Percentiles rank a stretch among this genome's conserved stretches.
These are phyloP conservation scores for Pseudohyphozyma bogoriensis DNA, from an alignment of 768 basidiomycete genomes.

Conservation along the genomic window DNA sequence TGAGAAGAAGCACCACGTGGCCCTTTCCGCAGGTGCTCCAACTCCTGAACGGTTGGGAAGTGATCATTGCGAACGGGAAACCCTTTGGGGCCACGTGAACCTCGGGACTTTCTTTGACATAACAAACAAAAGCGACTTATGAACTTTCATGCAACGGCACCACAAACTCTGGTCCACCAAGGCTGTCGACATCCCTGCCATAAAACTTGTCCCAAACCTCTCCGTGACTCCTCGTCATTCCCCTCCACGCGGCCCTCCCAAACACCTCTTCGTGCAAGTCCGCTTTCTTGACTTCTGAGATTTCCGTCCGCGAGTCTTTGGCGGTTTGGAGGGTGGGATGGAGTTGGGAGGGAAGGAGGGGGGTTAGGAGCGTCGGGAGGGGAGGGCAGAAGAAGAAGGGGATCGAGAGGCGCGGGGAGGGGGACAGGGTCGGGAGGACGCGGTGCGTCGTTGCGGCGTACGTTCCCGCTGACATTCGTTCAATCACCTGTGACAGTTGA, in stretches of 20 bases:
- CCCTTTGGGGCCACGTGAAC: no score
- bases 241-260: conserved; percentile 18
- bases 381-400: conserved; percentile 23
- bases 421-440: conserved; percentile 6
- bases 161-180: conserved; percentile 17
- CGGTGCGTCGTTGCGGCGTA: conserved; percentile 21
- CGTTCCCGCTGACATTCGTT: not conserved
- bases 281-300: conserved; percentile 4
- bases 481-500: no score
- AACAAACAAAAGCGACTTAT: no score
- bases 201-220: conserved; percentile 13
- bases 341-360: not conserved
- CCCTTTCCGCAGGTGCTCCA: no score
- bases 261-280: conserved; percentile 18
- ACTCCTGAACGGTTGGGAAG: no score
- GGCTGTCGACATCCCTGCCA: conserved; percentile 6
- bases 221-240: conserved; percentile 11
- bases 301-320: not conserved
- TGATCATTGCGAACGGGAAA: no score
- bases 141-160: no score
- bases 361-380: not conserved
- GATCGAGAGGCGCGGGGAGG: conserved; percentile 12
- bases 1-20: no score
- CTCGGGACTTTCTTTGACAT: no score
- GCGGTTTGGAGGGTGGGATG: conserved; percentile 1